Evolutionary conservation across 129 eudicot species (phyloP).

Genomic region (Centaurea solstitialis): DNA sequence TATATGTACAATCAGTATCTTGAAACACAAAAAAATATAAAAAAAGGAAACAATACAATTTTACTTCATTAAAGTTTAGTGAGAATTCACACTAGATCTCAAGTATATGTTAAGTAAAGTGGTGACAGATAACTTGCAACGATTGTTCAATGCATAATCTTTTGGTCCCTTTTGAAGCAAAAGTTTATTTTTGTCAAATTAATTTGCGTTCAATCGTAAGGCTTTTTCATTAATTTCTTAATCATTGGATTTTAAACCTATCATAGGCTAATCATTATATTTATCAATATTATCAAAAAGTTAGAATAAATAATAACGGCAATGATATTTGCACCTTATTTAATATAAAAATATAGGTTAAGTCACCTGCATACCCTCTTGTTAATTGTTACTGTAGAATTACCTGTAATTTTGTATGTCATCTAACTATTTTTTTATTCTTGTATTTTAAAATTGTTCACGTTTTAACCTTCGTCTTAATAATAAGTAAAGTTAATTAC

Average conservation of each 20-base stretch:
- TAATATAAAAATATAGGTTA: no score
- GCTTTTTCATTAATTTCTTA: neutral
- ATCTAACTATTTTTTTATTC: no score
- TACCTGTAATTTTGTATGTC: no score
- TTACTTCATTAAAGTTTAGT: neutral
- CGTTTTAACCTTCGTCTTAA: no score
- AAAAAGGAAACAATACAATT: no score
- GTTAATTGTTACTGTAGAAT: no score
- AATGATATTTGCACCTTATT: no score
- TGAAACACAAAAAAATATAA: no score
- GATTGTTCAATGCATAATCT: neutral
- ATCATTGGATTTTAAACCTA: neutral
- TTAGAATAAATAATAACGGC: no score
- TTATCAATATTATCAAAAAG: neutral
- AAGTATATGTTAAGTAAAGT: neutral
- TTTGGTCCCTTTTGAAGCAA: neutral
- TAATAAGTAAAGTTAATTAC: no score
- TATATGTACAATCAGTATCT: neutral
- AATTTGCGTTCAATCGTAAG: neutral
- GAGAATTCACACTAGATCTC: neutral
- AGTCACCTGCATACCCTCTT: no score
- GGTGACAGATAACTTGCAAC: neutral
- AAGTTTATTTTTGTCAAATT: neutral
- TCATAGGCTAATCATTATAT: neutral
- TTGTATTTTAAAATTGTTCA: no score